A percentile compares a stretch with the other conserved stretches of the same genome.
These are phyloP conservation scores for Calycina marina DNA, from an alignment of 2,329 filamentous ascomycete genomes.

Conservation along the genomic window DNA sequence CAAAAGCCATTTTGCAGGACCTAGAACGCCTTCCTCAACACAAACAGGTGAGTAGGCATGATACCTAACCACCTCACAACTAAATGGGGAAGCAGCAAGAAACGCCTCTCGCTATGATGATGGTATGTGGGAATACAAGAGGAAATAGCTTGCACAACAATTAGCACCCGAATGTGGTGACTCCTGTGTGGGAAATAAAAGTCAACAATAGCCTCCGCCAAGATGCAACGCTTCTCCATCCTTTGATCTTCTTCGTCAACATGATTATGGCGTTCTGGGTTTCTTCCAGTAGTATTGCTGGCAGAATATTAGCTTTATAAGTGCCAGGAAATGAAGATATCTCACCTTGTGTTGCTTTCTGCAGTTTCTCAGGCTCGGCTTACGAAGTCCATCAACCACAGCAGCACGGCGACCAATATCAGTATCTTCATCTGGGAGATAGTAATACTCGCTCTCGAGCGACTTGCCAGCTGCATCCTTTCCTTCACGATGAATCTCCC, in stretches of 20 bases:
- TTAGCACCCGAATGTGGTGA: no score
- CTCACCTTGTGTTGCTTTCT: constrained; percentile 94
- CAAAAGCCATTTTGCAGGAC: no score
- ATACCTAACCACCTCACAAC: no score
- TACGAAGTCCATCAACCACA: constrained; percentile 73
- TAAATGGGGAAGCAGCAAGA: no score
- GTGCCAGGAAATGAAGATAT: constrained; percentile 6
- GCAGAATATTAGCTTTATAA: constrained; percentile 3
- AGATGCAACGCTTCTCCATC: constrained; percentile 3
- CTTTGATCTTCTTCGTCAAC: constrained; percentile 2
- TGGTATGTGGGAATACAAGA: no score
- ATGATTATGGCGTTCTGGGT: constrained; percentile 37
- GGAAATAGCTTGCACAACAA: no score
- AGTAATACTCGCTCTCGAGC: constrained; percentile 95
- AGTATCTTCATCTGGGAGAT: constrained; percentile 72
- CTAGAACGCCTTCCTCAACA: no score
- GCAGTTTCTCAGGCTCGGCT: constrained; percentile 78
- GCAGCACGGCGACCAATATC: constrained; percentile 67
- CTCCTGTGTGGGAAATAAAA: no score
- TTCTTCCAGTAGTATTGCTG: constrained; percentile 61
- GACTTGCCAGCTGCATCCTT: constrained; percentile 92
- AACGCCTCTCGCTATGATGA: constrained; percentile 20
- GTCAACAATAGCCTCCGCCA: no score
- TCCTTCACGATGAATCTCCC: constrained; percentile 76
- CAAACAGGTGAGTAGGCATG: constrained; percentile 4